A percentile compares a stretch with the other conserved stretches of the same genome.
These are phyloP conservation scores for Microsporum ferrugineum DNA, from an alignment of 2,329 filamentous ascomycete genomes.

Conservation along the genomic window DNA sequence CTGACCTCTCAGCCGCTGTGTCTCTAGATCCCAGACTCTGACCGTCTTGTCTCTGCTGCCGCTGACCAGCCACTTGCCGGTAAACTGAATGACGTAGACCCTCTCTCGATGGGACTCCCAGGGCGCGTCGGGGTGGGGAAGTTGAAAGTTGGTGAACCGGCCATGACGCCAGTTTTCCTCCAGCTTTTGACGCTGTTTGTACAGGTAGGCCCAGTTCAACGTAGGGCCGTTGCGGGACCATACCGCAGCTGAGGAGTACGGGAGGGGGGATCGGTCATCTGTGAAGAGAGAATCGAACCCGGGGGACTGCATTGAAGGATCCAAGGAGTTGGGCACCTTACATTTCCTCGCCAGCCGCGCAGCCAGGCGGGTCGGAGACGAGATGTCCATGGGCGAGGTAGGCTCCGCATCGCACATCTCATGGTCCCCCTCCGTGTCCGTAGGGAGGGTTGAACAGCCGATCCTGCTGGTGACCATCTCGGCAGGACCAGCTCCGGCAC, in stretches of 20 bases:
- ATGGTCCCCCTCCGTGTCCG: conserved; percentile 31
- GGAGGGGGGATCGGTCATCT: not conserved
- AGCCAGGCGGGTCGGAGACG: not conserved
- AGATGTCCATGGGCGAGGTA: conserved; percentile 9
- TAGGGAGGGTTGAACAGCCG: not conserved
- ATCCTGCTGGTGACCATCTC: conserved; percentile 16
- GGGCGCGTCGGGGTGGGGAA: conserved; percentile 70
- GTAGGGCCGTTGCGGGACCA: conserved; percentile 27
- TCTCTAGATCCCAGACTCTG: conserved; percentile 81
- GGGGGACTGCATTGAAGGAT: not conserved
- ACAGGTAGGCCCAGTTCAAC: conserved; percentile 88
- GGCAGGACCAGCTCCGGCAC: conserved; percentile 23
- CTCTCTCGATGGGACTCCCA: conserved; percentile 83
- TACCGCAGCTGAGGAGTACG: not conserved
- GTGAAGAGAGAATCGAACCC: not conserved
- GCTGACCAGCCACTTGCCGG: conserved; percentile 74
- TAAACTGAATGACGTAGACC: conserved; percentile 90
- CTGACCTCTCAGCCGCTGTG: conserved; percentile 60
- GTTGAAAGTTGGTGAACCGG: conserved; percentile 72
- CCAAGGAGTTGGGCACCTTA: not conserved
- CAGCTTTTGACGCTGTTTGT: conserved; percentile 70
- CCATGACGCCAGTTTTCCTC: conserved; percentile 88
- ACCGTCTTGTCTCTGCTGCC: conserved; percentile 83
- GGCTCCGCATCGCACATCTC: conserved; percentile 32
- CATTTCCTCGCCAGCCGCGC: not conserved